phyloP scores from a whole-genome alignment of 192 early-diverging fungal species.

The Linnemannia schmuckeri region DNA sequence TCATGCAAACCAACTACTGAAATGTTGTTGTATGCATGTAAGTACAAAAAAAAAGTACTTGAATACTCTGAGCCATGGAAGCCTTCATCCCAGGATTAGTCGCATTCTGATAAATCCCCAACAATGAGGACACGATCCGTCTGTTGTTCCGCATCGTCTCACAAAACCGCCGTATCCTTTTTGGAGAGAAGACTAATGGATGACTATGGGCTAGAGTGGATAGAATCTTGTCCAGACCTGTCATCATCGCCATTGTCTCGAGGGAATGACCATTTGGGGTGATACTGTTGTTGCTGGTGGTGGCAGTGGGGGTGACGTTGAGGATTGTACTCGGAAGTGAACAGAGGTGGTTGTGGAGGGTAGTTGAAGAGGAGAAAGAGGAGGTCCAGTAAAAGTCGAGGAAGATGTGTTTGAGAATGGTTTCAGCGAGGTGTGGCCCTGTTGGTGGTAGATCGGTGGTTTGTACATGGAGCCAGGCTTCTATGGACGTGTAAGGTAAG shows the following conservation, averaged over 20 bases:
- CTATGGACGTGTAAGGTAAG: not conserved
- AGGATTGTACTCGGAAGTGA: not conserved
- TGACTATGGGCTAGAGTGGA: not conserved
- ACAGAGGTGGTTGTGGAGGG: not conserved
- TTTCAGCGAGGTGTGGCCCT: not conserved
- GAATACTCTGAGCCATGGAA: slow-evolving; percentile 9
- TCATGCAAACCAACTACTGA: too few relatives aligned
- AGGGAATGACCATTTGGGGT: not conserved
- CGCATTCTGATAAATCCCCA: slow-evolving; percentile 1
- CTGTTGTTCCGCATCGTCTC: not conserved
- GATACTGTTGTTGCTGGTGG: not conserved
- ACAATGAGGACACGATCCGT: not conserved
- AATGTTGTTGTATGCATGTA: not conserved
- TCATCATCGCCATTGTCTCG: not conserved
- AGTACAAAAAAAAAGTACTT: slow-evolving; percentile 11
- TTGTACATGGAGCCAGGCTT: slow-evolving; percentile 2
- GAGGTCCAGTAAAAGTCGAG: slow-evolving; percentile 20
- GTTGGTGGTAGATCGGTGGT: slow-evolving; percentile 15
- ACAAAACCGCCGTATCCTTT: not conserved
- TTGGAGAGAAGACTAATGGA: slow-evolving; percentile 22
- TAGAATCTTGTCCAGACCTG: not conserved
- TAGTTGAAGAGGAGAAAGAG: too few relatives aligned
- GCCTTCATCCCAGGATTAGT: not conserved
- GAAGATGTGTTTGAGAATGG: not conserved
- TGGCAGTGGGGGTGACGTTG: not conserved